Base-by-base conservation (phyloP, 2,329 filamentous ascomycete genomes). In the Hymenoscyphus repandus region DNA sequence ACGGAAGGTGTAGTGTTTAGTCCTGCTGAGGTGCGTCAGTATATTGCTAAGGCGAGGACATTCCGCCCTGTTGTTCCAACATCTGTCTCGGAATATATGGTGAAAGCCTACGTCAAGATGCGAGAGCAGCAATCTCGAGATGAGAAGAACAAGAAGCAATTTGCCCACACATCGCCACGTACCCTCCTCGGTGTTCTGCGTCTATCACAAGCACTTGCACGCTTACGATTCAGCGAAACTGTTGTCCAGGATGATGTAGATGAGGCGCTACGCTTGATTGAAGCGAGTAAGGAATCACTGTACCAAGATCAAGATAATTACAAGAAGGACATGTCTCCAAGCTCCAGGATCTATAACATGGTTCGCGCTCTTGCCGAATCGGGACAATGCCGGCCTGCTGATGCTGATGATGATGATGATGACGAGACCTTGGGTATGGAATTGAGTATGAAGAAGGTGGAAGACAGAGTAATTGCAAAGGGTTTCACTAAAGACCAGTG, bases 401-500 rank as follows among this genome's bases (percentile, higher is more conserved):
- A 63, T 56, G 54, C 51, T 13, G 83, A 82, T 41, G 82, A 82
- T 50, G 90, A 88, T 37, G 83, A 88, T 38, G 83, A 90, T 42
- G 90, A 88, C 32, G 74, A 75, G 47, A 77, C 78, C 27, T 77
- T 66, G 67, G 60, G 79, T 60, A 74, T 87, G 17, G 91, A 96
- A 70, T 72, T 99, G 62, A 93, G 86, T 69, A 79, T 99, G 74
- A 81, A 87, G 59, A 87, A 90, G 70, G 89, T 99, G 53, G 82
- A 91, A 68, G 91, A 96, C 70, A 76, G 93, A 58, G 90, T 99
- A 30, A 78, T 97, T 62, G 93, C 91, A 47, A 96, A 96, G 78
- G 93, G 93, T 2, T 99, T 96, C 70, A 99, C 92, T 0, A 86
- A 90, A 58, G 90, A 97, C 69, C 91, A 99, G 70, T 90, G 96